These are phyloP conservation scores for Sequoia sempervirens DNA, from an alignment of 75 land plant species.

Conservation along the genomic window DNA sequence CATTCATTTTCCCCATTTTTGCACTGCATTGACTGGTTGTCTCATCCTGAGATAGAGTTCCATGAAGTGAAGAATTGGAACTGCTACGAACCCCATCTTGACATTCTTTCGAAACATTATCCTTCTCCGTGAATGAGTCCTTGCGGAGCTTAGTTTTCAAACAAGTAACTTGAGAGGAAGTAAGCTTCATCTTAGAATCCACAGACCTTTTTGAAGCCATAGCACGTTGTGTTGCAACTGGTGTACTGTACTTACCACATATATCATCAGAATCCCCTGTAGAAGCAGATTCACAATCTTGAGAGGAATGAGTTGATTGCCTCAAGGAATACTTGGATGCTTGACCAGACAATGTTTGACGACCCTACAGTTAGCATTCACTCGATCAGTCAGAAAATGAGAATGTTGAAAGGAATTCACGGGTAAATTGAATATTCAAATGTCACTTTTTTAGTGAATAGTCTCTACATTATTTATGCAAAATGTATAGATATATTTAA, in stretches of 20 bases:
- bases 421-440: neutral
- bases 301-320: neutral
- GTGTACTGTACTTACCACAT: neutral
- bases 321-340: neutral
- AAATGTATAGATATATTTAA: too few relatives aligned
- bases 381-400: neutral
- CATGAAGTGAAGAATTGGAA: neutral
- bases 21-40: neutral
- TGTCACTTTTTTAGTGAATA: neutral
- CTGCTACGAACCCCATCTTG: neutral
- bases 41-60: slow-evolving; percentile 3
- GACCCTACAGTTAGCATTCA: neutral
- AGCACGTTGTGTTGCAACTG: neutral
- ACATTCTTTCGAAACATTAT: neutral
- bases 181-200: slow-evolving; percentile 1
- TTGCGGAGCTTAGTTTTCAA: neutral
- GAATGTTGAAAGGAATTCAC: neutral
- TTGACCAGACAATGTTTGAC: slow-evolving; percentile 3
- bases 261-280: slow-evolving; percentile 10
- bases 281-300: slow-evolving; percentile 6
- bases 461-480: too few relatives aligned
- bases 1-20: neutral
- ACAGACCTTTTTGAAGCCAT: slow-evolving; percentile 6
- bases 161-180: slow-evolving; percentile 1
- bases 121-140: neutral